Percentiles rank a stretch among this genome's conserved stretches.
Conservation (phyloP, 2,329 filamentous ascomycete species). For the Bipolaris oryzae region DNA sequence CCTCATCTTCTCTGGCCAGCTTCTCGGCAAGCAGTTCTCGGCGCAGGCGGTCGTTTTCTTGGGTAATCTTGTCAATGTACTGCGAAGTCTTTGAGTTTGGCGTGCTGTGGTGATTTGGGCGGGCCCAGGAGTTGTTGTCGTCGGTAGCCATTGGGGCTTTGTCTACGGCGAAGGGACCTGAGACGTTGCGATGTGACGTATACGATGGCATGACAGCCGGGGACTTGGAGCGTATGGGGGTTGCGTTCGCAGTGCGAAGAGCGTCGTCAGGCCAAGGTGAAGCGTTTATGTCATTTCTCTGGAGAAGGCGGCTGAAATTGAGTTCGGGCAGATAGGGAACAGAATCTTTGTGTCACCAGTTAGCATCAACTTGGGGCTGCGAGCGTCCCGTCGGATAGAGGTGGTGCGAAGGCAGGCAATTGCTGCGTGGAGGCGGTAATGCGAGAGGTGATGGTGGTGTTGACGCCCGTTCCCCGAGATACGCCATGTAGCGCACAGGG, state of each 20-base stretch:
- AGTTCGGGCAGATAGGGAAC: conserved; percentile 31
- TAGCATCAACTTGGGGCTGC: conserved; percentile 27
- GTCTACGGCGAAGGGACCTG: conserved; percentile 43
- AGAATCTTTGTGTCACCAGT: conserved; percentile 14
- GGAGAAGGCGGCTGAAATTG: conserved; percentile 19
- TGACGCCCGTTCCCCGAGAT: conserved; percentile 18
- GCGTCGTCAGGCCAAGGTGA: conserved; percentile 23
- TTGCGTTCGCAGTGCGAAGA: conserved; percentile 20
- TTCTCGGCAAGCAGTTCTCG: conserved; percentile 62
- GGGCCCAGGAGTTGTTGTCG: conserved; percentile 34
- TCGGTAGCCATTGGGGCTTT: conserved; percentile 31
- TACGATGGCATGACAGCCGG: conserved; percentile 35
- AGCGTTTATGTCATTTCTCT: conserved; percentile 43
- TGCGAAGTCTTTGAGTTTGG: conserved; percentile 46
- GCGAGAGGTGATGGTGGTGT: conserved; percentile 28
- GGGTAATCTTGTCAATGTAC: conserved; percentile 76
- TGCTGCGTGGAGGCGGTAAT: background rate
- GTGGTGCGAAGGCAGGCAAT: conserved; percentile 8
- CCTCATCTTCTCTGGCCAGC: conserved; percentile 68
- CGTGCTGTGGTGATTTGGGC: conserved; percentile 37
- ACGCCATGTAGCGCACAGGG: conserved; percentile 29
- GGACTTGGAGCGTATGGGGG: conserved; percentile 20
- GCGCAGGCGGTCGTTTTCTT: conserved; percentile 78
- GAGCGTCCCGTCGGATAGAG: conserved; percentile 1
- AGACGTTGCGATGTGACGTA: conserved; percentile 38